Base-by-base conservation (phyloP, 139 green algal genomes). In the Closterium sp. region DNA sequence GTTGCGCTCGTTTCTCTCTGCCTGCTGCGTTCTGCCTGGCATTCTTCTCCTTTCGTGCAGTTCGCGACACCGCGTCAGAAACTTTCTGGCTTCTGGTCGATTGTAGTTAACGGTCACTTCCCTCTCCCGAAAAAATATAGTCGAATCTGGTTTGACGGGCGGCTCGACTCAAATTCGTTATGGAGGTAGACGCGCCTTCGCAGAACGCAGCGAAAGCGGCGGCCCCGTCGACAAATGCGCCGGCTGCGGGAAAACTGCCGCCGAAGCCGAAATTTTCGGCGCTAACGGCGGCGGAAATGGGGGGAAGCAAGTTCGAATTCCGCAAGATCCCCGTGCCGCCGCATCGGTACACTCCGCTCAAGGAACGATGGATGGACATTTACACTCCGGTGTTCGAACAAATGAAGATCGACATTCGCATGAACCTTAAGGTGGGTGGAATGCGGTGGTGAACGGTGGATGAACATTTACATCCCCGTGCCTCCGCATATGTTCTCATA, bases 391-490 rank as follows among this genome's bases (percentile, higher is more conserved):
- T 99, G 86, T 99, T 97, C 28, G 96, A 99, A 28, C 96, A 98
- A 79, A 95, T 99, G 87, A 98, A 99, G 92, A 95, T 99, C 84
- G 98, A 99, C 95, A 99, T 99, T 97, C 96, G 98, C 10, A 99
- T 99, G 98, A 99, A 99, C 95, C 91, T 99, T 0, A 98, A 99
- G 92, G 97, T 79, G 98, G 98, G 97, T 97, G 19, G 9, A 19
- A 79, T 4, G 19, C 17, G 62, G 62, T 79, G 62, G 99, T 70
- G 98, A 97, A 19, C 94, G 94, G 32, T 99, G 98, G 98, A 97
- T 99, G 95, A 93, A 97, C 62, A 95, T 99, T 0, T 99, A 99
- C 93, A 97, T 99, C 85, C n/a, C n/a, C n/a, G n/a, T n/a, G n/a
- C n/a, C n/a, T n/a, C n/a, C n/a, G n/a, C n/a, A n/a, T n/a, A n/a